Base-by-base conservation (phyloP, 2,329 filamentous ascomycete species). In the Claviceps capensis region DNA sequence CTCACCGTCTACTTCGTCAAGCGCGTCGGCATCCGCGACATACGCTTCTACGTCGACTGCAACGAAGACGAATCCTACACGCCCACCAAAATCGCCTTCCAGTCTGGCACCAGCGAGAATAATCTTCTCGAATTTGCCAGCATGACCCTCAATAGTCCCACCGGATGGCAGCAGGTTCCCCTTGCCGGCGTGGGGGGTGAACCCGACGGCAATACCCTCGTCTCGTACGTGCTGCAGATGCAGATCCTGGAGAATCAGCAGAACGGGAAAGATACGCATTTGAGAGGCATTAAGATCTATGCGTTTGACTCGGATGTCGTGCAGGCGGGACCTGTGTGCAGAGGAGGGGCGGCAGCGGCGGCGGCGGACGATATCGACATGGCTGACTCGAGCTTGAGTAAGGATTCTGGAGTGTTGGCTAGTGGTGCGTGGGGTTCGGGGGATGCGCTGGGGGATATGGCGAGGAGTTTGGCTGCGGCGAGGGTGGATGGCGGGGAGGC, bases 261-360 rank as follows among this genome's bases (percentile, higher is more conserved):
- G 69, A 98, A 98, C 66, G 93, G 93, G 57, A 98, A 98, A 67
- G 93, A 98, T 65, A 98, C 93, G n/a, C 93, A 98, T 72, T 78
- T 98, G 23, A 79, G 93, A 16, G 91, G 89, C 2, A 78, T 98
- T 66, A 94, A 95, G 70, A 85, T 97, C 9, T 98, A 81, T 58
- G 78, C 78, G 1, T 69, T 78, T 17, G 75, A 78, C 55, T 69
- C 72, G 30, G 76, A 78, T 54, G 63, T 65, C 6, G 69, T 72
- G 13, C 69, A 68, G 16, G 69, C 65, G 4, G 65, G 60, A 48
- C 59, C 60, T 9, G 53, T 63, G 16, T 61, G 61, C 30, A 34
- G 30, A 34, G 30, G 30, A 34, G 30, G 30, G 9, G 9, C 30
- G 30, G 30, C 30, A 11, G 30, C 30, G 9, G 62, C 65, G 4